Base-by-base conservation (phyloP, 352 stramenopile genomes). In the Globisporangium sylvaticum region DNA sequence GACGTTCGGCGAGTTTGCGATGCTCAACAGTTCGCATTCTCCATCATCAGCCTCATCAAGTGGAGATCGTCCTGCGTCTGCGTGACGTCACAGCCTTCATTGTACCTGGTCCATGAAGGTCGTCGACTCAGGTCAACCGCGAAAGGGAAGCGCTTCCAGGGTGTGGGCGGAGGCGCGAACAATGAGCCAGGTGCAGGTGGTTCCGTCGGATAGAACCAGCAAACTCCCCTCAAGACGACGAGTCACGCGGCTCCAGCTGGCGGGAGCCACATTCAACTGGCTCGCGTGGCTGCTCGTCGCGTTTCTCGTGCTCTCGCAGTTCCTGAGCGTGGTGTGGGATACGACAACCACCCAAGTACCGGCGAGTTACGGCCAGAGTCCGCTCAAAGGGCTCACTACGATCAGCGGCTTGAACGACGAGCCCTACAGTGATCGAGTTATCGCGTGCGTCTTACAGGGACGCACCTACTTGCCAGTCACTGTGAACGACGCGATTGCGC, bases 371-470 rank as follows among this genome's bases (percentile, higher is more conserved):
- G 55, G 55, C 15, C 44, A 54, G 31, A 52, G 56, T 25, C 64
- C 56, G 8, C 39, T 64, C 42, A 29, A 59, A 27, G 61, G 61
- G 7, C 31, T 59, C n/a, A 22, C 24, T 15, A 32, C 27, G 22
- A 44, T 64, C 50, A 57, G n/a, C 25, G 58, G 65, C 10, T 54
- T 54, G 4, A 70, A 70, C n/a, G 81, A 88, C 52, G 77, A 80
- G 55, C 74, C 73, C 7, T 78, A 71, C 55, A 83, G 74, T 1
- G 81, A 87, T 59, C 79, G 81, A 6, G 7, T 71, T 10, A 27
- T 90, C 25, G 76, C 74, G n/a, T 90, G 81, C 46, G 66, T 75
- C 0, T 64, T 80, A 5, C 62, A 79, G 20, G 79, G 79, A 1
- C 66, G 72, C 0, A 65, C 77, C 20, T 85, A 85, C 62, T 69